Base-by-base conservation (phyloP, 2,329 filamentous ascomycete species). In the Fusarium aywerte region DNA sequence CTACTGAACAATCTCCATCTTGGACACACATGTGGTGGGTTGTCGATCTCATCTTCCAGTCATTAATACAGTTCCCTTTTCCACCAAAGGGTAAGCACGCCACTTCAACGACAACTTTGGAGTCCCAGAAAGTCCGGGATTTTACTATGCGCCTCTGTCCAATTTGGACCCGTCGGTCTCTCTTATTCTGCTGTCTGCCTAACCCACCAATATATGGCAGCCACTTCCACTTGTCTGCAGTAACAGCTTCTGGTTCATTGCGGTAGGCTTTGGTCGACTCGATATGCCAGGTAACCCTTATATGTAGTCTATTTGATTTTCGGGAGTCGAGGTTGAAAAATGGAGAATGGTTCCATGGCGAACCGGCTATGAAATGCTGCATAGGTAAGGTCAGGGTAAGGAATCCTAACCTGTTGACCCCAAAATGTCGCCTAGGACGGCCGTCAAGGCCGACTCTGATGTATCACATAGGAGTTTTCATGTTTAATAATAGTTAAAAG, bases 331-430 rank as follows among this genome's bases (percentile, higher is more conserved):
- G 51, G 50, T n/a, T 51, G 54, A 65, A 50, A 58, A 48, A 32
- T 32, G 42, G 60, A 53, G 55, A 49, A 51, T 40, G 40, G 45
- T 54, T 53, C 62, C 32, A 57, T 39, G 39, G 53, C 52, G 45
- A 72, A 67, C 39, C 58, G 43, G 68, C 59, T 33, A 62, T 61
- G 61, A 66, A 52, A 67, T 55, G 58, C 53, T 68, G 39, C 55
- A 62, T 75, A 83, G 82, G 83, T 84, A 84, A 84, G 81, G 82
- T 84, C 81, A 83, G 83, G 83, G 83, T 85, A 85, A 85, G 76
- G 45, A 75, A 72, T 78, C 76, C 72, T 75, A 67, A 77, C 76
- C 76, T 77, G 71, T 74, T 78, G 76, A 75, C 76, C 68, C 65
- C 57, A 54, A 55, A 48, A 53, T 69, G 58, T 65, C 44, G 61